Percentiles rank a stretch among this genome's conserved stretches.
Evolutionary conservation across 1,284 basidiomycete genomes (phyloP).

Genomic region (Macrocystidia cucumis): DNA sequence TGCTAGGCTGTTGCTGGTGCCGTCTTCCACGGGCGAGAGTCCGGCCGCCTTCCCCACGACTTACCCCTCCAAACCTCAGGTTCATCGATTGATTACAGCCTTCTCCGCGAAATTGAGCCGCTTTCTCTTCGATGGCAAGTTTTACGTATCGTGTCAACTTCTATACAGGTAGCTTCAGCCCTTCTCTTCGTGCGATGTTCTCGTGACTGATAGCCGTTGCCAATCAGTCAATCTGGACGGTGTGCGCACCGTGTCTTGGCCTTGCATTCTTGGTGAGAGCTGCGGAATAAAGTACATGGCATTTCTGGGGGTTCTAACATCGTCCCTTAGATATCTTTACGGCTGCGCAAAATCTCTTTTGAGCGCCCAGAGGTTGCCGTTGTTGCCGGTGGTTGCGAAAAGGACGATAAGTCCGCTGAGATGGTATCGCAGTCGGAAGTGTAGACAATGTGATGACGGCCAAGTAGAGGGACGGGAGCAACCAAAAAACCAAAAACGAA

Average conservation of each 20-base stretch:
- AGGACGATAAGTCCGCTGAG: too few relatives aligned
- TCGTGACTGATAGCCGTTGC: constrained; percentile 7
- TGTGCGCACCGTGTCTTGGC: constrained; percentile 51
- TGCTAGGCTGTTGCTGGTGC: constrained; percentile 66
- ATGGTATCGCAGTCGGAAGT: too few relatives aligned
- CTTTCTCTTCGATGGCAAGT: constrained; percentile 30
- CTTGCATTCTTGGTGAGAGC: constrained; percentile 40
- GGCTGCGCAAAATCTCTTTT: constrained; percentile 25
- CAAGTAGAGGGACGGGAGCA: too few relatives aligned
- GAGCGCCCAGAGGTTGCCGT: too few relatives aligned
- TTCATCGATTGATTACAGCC: constrained; percentile 47
- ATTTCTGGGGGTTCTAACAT: too few relatives aligned
- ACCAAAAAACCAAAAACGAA: too few relatives aligned
- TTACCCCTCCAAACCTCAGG: constrained; percentile 29
- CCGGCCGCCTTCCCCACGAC: constrained; percentile 38
- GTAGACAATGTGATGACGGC: too few relatives aligned
- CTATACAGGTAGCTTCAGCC: constrained; percentile 39
- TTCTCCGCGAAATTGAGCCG: constrained; percentile 38
- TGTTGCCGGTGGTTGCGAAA: too few relatives aligned
- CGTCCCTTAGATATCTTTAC: constrained; percentile 24
- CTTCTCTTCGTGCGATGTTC: constrained; percentile 1
- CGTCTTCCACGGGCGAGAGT: constrained; percentile 52
- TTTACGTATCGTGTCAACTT: constrained; percentile 37
- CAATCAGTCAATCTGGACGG: constrained; percentile 50
- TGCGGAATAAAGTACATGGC: too few relatives aligned